phyloP scores from a whole-genome alignment of 345 rosid species.

The Salix caprea region DNA sequence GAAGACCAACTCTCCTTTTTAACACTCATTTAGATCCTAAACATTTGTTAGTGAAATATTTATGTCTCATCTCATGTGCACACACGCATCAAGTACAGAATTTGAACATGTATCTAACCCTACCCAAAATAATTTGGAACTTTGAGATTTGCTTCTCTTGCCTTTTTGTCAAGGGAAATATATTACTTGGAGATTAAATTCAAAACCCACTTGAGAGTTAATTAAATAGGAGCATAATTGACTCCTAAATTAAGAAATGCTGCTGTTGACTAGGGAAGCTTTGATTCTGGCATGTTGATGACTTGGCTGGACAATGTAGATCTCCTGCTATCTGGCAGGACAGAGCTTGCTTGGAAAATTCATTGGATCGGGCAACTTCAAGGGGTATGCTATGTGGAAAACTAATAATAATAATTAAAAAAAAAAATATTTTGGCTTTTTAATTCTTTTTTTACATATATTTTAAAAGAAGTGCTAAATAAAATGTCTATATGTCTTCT shows the following conservation, averaged over 20 bases:
- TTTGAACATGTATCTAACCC: background rate
- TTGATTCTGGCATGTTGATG: background rate
- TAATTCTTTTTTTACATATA: too few species aligned
- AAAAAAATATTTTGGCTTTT: too few species aligned
- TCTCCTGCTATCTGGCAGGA: background rate
- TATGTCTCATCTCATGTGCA: background rate
- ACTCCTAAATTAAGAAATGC: background rate
- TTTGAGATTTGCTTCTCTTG: background rate
- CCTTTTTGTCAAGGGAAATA: background rate
- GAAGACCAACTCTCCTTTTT: background rate
- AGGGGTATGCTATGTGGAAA: too few species aligned
- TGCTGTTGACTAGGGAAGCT: background rate
- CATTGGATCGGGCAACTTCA: background rate
- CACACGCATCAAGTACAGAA: background rate
- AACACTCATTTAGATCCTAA: background rate
- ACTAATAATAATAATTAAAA: too few species aligned
- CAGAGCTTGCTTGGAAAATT: background rate
- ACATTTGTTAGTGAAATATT: background rate
- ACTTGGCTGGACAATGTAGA: background rate
- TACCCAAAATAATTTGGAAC: background rate
- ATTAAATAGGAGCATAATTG: background rate
- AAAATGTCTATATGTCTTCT: too few species aligned
- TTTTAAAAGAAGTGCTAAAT: too few species aligned
- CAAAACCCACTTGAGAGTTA: background rate
- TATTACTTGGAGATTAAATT: background rate